Evolutionary conservation across 768 basidiomycete species (phyloP).

Genomic region (Mrakia gelida): DNA sequence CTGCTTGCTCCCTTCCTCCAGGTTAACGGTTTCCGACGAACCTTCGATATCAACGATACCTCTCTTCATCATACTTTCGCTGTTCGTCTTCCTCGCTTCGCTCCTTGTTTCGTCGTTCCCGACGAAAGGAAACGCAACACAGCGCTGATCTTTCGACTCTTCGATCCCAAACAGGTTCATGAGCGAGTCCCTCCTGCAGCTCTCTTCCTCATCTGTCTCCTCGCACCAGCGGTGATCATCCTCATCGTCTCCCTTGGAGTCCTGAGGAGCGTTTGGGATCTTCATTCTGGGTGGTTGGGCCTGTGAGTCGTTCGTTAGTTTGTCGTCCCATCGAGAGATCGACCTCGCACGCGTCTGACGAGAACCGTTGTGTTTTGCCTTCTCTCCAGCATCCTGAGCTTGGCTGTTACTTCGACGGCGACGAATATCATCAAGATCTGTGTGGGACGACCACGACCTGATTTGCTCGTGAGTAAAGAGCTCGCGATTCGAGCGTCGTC

Average conservation of each 20-base stretch:
- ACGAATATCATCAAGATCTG: slow-evolving; percentile 49
- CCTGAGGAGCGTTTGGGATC: background rate
- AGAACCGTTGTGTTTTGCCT: slow-evolving; percentile 70
- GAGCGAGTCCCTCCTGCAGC: background rate
- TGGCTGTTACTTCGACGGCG: slow-evolving; percentile 51
- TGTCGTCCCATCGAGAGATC: background rate
- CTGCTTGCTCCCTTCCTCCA: background rate
- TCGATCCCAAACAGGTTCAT: background rate
- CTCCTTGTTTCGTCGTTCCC: background rate
- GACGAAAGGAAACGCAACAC: too few species aligned
- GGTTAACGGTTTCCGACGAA: slow-evolving; percentile 17
- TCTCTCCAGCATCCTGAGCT: slow-evolving; percentile 70
- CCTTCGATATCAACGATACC: slow-evolving; percentile 19
- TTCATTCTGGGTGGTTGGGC: slow-evolving; percentile 20
- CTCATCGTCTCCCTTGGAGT: slow-evolving; percentile 10
- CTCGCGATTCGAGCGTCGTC: background rate
- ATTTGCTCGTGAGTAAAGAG: slow-evolving; percentile 19
- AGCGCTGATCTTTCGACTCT: background rate
- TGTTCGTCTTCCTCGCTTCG: background rate
- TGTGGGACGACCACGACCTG: slow-evolving; percentile 85
- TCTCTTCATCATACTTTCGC: slow-evolving; percentile 26
- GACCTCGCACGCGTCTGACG: background rate
- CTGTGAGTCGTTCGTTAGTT: too few species aligned
- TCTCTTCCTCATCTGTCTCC: slow-evolving; percentile 20
- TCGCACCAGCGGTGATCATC: slow-evolving; percentile 22